A percentile compares a stretch with the other conserved stretches of the same genome.
These are phyloP conservation scores for Coniochaeta hoffmannii DNA, from an alignment of 2,329 filamentous ascomycete species.

Conservation along the genomic window DNA sequence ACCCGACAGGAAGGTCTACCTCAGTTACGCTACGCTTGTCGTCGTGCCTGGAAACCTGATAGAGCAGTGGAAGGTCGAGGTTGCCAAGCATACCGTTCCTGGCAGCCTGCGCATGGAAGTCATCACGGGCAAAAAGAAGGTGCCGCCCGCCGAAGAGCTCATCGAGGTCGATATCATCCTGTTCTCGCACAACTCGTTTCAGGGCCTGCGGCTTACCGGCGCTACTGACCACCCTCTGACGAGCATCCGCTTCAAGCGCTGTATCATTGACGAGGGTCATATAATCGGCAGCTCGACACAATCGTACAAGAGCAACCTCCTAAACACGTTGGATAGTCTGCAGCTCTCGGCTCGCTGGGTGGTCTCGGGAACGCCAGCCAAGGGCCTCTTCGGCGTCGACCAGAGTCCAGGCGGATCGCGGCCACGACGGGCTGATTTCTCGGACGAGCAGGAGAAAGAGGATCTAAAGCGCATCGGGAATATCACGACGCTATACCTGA, in stretches of 20 bases:
- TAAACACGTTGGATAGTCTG: constrained; percentile 44
- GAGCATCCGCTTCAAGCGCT: constrained; percentile 72
- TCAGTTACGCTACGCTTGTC: constrained; percentile 66
- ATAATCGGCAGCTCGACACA: constrained; percentile 61
- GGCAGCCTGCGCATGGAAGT: constrained; percentile 32
- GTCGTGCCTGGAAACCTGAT: constrained; percentile 79
- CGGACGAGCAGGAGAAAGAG: constrained; percentile 45
- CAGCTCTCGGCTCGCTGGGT: constrained; percentile 73
- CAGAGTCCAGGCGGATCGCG: constrained; percentile 3
- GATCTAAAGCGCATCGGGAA: constrained; percentile 61
- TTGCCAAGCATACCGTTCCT: constrained; percentile 64
- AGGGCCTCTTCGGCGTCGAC: constrained; percentile 71
- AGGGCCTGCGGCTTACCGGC: constrained; percentile 46
- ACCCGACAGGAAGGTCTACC: constrained; percentile 43
- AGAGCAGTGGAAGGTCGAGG: constrained; percentile 77
- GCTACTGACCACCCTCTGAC: constrained; percentile 46
- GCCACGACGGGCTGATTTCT: constrained; percentile 23
- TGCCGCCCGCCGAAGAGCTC: constrained; percentile 54
- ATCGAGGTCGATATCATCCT: constrained; percentile 67
- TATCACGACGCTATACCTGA: constrained; percentile 64
- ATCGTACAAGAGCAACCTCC: constrained; percentile 47
- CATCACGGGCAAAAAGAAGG: constrained; percentile 43
- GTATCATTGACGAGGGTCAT: constrained; percentile 91
- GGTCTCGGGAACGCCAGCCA: constrained; percentile 83
- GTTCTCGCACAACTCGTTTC: constrained; percentile 66